Percentiles rank a stretch among this genome's conserved stretches.
Conservation (phyloP, 1,139 yeast species). For the Hansenula sp. region DNA sequence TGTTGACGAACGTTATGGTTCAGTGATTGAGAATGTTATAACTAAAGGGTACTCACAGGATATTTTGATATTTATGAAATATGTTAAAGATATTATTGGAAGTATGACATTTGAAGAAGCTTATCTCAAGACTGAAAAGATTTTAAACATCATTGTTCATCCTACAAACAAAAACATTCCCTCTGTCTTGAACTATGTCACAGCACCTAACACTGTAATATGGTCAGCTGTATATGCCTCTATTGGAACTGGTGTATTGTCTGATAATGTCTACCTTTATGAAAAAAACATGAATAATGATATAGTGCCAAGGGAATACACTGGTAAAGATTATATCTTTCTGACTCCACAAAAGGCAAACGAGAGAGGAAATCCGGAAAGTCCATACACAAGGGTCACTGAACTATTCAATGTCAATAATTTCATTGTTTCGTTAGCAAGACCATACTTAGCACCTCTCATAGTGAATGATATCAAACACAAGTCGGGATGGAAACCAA, state of each 20-base stretch:
- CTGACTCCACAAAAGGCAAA: slow-evolving; percentile 45
- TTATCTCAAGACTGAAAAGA: slow-evolving; percentile 75
- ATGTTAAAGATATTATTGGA: slow-evolving; percentile 74
- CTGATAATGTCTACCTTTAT: slow-evolving; percentile 57
- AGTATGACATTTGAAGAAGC: slow-evolving; percentile 93
- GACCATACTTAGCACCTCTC: slow-evolving; percentile 91
- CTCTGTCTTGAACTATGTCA: slow-evolving; percentile 77
- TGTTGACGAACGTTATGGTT: slow-evolving; percentile 62
- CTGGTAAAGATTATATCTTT: slow-evolving; percentile 25
- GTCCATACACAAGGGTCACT: slow-evolving; percentile 84
- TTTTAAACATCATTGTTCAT: slow-evolving; percentile 84
- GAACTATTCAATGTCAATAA: slow-evolving; percentile 94
- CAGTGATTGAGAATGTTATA: slow-evolving; percentile 62
- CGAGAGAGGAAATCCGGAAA: slow-evolving; percentile 36
- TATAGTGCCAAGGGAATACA: slow-evolving; percentile 35
- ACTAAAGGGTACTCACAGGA: slow-evolving; percentile 84
- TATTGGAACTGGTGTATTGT: slow-evolving; percentile 60
- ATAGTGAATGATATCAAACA: slow-evolving; percentile 81
- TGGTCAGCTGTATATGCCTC: slow-evolving; percentile 71
- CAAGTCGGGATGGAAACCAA: slow-evolving; percentile 32
- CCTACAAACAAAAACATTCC: slow-evolving; percentile 74
- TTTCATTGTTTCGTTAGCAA: slow-evolving; percentile 82
- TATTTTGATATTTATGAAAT: slow-evolving; percentile 70
- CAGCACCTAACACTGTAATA: slow-evolving; percentile 91
- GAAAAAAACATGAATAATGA: slow-evolving; percentile 67